Evolutionary conservation across 2,329 filamentous ascomycete genomes (phyloP), one percentile per base, ranked within the genome.

Genomic region (Elsinoe perseae): DNA sequence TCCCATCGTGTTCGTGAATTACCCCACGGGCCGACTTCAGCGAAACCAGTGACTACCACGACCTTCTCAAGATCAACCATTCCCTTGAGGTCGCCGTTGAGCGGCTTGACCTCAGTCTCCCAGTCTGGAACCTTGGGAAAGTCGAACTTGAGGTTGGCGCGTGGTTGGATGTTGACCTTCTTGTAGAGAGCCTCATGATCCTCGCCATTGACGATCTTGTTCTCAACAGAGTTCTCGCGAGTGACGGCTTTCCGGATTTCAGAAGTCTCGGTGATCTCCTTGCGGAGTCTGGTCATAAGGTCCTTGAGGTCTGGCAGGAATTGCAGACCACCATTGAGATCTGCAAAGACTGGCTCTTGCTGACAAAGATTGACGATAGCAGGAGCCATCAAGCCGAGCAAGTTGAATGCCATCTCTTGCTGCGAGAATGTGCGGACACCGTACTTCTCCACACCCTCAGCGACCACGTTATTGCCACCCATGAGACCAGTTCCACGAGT

Each of bases 11-110:
- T 98, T 66, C 93, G 85, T 2, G 93, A 92, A 78, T 97, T 98
- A 78, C 93, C 93, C 95, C 93, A 98, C 6, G 93, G 93, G 48
- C 93, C 91, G 60, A 96, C 84, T 72, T 98, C 93, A 56, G 93
- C 83, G 68, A 98, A 98, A 70, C 93, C 93, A 59, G 93, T 95
- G 59, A 98, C 87, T 44, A 98, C 93, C 16, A 98, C 91, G 4
- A 97, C 91, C 79, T 95, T 96, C 68, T 97, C 93, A 38, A 98
- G 83, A 67, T 98, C 92, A 54, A 98, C 93, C 93, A 98, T 98
- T 56, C 91, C 93, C 77, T 95, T 92, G 61, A 98, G 85, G 59
- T 85, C 83, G 16, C 83, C 82, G 66, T 95, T 95, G 67, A 96
- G 85, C 40, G 92, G 90, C 68, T 89, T 86, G 62, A 98, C 79